Evolutionary conservation across 441 rosid genomes (phyloP).

Genomic region (Geranium incanum): DNA sequence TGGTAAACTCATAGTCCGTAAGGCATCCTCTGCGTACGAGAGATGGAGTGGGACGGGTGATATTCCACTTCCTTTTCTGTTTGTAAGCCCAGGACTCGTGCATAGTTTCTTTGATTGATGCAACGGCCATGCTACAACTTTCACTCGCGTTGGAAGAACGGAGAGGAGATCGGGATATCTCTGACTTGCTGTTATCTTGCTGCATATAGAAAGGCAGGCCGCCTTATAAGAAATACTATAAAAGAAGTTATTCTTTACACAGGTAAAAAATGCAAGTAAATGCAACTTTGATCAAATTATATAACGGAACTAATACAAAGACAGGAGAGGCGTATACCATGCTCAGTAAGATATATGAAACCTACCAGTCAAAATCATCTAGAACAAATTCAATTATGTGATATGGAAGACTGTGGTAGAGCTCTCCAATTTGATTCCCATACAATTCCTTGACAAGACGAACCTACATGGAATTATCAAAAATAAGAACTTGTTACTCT

Average conservation of each 20-base stretch:
- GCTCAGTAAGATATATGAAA: constrained; percentile 4
- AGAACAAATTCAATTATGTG: constrained; percentile 76
- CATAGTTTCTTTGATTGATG: constrained; percentile 46
- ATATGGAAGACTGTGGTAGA: constrained; percentile 87
- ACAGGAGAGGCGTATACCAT: too few relatives aligned
- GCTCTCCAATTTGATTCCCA: constrained; percentile 83
- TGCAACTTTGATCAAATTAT: too few relatives aligned
- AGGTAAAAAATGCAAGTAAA: too few relatives aligned
- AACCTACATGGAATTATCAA: constrained; percentile 43
- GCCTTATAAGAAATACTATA: too few relatives aligned
- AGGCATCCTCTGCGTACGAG: constrained; percentile 80
- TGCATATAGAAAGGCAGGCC: constrained; percentile 27
- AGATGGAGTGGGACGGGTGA: constrained; percentile 49
- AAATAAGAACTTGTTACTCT: too few relatives aligned
- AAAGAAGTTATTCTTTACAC: too few relatives aligned
- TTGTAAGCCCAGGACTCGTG: not conserved
- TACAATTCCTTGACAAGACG: constrained; percentile 82
- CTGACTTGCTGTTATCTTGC: constrained; percentile 70
- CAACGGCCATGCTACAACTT: constrained; percentile 72
- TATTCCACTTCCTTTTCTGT: constrained; percentile 30
- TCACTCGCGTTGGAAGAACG: constrained; percentile 72
- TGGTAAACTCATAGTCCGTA: constrained; percentile 67
- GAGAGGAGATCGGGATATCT: constrained; percentile 68
- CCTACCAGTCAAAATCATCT: constrained; percentile 78
- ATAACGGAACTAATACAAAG: too few relatives aligned